Evolutionary conservation across 2,329 filamentous ascomycete genomes (phyloP), one percentile per base, ranked within the genome.

Genomic region (Aspergillus carbonarius): DNA sequence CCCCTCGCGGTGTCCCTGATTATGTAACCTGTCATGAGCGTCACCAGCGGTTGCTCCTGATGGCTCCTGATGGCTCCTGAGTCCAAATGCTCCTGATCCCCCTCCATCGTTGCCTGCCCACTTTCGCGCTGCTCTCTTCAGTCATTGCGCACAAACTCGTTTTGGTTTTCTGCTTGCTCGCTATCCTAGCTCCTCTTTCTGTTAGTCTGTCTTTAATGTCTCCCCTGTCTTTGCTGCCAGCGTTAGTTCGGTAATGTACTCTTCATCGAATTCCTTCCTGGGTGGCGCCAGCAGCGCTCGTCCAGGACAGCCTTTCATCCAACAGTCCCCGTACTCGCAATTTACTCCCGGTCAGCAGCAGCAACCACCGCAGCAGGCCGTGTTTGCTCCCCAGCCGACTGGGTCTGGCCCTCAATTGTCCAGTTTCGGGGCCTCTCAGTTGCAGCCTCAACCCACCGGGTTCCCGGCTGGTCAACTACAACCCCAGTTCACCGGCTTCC

Each of bases 241-340:
- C 60, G 60, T 60, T 57, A 51, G 52, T 57, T 64, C 60, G 60
- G 66, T 74, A 78, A 97, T 97, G 93, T 98, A 91, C 80, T 95
- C 92, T 66, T 91, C 89, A 75, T 90, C 91, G 66, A 96, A 90
- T 81, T 88, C 90, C 64, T 97, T 88, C 77, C 79, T 96, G 70
- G 92, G 92, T 77, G 89, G 88, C 79, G 85, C 83, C 75, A 91
- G 88, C 73, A 89, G 83, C 81, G 85, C 89, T 74, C 89, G 88
- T 60, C 90, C 89, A 51, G 86, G 86, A 55, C 84, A 85, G 64
- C 82, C 76, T 65, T 81, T 78, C 70, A 78, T 80, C 57, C 80
- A 84, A 71, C 86, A 85, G 64, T 69, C 78, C 61, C 68, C 74
- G 66, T 76, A 73, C 63, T 70, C 69, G 55, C 69, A 74, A 70